Evolutionary conservation across 1,139 yeast species (phyloP).

Genomic region (Suhomyces atakaporum): DNA sequence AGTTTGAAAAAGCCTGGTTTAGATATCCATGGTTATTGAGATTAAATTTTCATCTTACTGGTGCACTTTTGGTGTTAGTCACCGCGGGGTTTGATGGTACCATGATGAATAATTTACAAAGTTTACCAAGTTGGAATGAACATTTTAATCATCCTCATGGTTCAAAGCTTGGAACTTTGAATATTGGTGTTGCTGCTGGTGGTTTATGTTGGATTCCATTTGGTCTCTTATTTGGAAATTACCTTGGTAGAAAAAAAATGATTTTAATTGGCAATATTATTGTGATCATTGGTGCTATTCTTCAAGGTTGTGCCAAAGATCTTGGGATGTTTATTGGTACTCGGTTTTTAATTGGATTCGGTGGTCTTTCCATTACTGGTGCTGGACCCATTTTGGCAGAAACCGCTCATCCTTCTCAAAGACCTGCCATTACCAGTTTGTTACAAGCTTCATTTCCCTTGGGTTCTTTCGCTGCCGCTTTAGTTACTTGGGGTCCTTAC

Average conservation of each 20-base stretch:
- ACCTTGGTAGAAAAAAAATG: constrained; percentile 43
- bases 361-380: constrained; percentile 38
- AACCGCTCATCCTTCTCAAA: constrained; percentile 47
- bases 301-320: constrained; percentile 44
- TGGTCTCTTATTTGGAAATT: constrained; percentile 39
- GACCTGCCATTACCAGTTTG: constrained; percentile 46
- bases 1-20: constrained; percentile 7
- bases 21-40: constrained; percentile 4
- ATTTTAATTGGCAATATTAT: constrained; percentile 14
- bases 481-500: constrained; percentile 44
- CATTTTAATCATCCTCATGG: constrained; percentile 22
- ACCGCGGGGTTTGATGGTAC: constrained; percentile 21
- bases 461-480: constrained; percentile 59
- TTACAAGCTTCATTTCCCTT: constrained; percentile 46
- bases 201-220: constrained; percentile 27
- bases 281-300: constrained; percentile 20
- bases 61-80: constrained; percentile 6
- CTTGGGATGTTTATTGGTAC: constrained; percentile 34
- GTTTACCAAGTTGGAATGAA: constrained; percentile 18
- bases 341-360: constrained; percentile 44
- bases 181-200: constrained; percentile 26
- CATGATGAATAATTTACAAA: constrained; percentile 25
- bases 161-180: constrained; percentile 21
- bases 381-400: constrained; percentile 45
- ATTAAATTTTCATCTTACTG: constrained; percentile 5